Percentiles rank a stretch among this genome's conserved stretches.
These are phyloP conservation scores for Eucalyptus cloeziana DNA, from an alignment of 345 rosid genomes.

Conservation along the genomic window DNA sequence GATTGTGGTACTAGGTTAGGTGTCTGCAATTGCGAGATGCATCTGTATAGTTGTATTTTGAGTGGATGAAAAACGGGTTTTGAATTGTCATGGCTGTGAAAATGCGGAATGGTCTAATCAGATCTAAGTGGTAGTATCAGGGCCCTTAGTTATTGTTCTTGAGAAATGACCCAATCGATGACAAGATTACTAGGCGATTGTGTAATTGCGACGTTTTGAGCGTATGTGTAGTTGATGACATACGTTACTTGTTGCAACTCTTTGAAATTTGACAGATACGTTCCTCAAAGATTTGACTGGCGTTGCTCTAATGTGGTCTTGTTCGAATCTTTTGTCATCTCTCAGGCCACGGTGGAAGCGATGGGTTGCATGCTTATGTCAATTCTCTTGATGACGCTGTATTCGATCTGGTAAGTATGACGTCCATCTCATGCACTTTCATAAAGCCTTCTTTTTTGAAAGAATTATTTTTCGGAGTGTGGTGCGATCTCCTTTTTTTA, in stretches of 20 bases:
- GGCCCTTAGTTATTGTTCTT: neutral
- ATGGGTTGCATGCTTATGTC: constrained; percentile 83
- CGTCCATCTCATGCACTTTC: neutral
- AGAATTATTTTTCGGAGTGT: neutral
- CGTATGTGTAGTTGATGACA: neutral
- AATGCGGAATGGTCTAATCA: neutral
- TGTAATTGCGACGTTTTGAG: neutral
- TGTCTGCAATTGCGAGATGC: neutral
- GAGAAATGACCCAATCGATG: neutral
- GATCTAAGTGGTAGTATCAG: neutral
- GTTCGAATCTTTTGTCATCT: neutral
- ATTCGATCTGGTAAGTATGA: constrained; percentile 45
- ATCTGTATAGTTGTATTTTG: neutral
- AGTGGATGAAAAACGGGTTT: neutral
- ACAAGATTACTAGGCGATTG: neutral
- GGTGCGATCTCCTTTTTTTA: neutral
- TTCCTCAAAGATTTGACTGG: neutral
- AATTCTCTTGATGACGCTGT: constrained; percentile 81
- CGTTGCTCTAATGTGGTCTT: neutral
- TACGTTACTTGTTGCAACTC: neutral
- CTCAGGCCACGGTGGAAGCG: constrained; percentile 94
- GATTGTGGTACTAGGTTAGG: neutral
- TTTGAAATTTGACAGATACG: neutral
- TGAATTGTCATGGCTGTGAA: neutral
- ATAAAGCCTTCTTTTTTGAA: neutral